Conservation (phyloP, 257 asterid genomes). For the Leptodermis oblonga region DNA sequence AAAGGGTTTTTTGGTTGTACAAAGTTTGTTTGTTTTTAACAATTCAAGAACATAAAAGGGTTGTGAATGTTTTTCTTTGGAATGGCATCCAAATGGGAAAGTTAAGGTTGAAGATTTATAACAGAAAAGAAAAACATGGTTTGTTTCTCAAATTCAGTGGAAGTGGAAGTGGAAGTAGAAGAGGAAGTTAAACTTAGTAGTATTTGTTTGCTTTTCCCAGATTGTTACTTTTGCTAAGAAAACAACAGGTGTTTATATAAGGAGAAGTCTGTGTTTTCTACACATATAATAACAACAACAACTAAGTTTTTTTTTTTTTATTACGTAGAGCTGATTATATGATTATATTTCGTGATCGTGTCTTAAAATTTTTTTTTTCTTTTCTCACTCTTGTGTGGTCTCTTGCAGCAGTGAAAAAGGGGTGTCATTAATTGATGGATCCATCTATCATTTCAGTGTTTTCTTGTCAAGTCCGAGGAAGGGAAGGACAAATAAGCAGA, state of each 20-base stretch:
- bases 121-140: too few species aligned
- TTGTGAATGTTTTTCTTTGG: constrained; percentile 13
- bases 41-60: neutral
- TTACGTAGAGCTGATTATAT: too few species aligned
- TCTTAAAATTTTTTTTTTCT: constrained; percentile 1
- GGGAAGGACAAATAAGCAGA: constrained; percentile 40
- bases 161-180: constrained; percentile 10
- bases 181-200: neutral
- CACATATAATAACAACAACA: too few species aligned
- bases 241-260: constrained; percentile 45
- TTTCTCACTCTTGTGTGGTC: constrained; percentile 12
- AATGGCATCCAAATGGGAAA: constrained; percentile 16
- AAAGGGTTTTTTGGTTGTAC: too few species aligned
- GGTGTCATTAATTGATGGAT: constrained; percentile 37
- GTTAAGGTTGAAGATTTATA: constrained; percentile 23
- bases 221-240: constrained; percentile 12
- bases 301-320: too few species aligned
- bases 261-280: constrained; percentile 11
- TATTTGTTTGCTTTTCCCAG: constrained; percentile 5
- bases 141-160: constrained; percentile 44
- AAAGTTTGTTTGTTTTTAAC: too few species aligned
- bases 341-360: too few species aligned
- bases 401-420: constrained; percentile 15
- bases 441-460: constrained; percentile 72
- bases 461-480: constrained; percentile 85